A percentile compares a stretch with the other conserved stretches of the same genome.
phyloP scores from a whole-genome alignment of 148 eudicot species.

The Cornus kousa region DNA sequence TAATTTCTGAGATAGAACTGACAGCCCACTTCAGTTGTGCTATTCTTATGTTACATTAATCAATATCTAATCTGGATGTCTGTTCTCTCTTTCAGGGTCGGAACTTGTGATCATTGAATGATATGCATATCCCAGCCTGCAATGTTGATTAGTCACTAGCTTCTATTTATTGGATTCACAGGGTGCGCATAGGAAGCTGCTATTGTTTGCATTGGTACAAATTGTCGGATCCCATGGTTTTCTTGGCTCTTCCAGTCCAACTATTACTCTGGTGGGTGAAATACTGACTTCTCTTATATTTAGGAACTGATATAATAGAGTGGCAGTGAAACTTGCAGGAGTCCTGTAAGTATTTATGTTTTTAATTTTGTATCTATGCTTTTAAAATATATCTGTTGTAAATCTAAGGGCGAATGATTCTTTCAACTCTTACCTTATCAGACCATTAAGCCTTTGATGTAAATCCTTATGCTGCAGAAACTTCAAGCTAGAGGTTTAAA shows the following conservation, averaged over 20 bases:
- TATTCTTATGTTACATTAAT: not conserved
- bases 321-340: not conserved
- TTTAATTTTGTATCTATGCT: not conserved
- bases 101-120: not conserved
- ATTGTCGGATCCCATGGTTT: not conserved
- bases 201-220: not conserved
- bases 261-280: not conserved
- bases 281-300: not conserved
- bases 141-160: not conserved
- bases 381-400: no score
- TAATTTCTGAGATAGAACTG: not conserved
- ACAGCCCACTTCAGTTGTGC: not conserved
- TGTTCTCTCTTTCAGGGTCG: conserved; percentile 3
- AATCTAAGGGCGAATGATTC: no score
- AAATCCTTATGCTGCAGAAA: no score
- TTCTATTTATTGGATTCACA: no score
- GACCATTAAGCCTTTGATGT: no score
- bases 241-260: not conserved
- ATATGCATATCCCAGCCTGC: not conserved
- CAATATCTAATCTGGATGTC: not conserved
- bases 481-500: no score
- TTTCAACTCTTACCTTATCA: no score
- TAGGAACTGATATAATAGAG: not conserved
- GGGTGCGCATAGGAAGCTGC: not conserved
- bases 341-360: not conserved